phyloP scores from a whole-genome alignment of 345 rosid genomes.

The Hibiscus syriacus region DNA sequence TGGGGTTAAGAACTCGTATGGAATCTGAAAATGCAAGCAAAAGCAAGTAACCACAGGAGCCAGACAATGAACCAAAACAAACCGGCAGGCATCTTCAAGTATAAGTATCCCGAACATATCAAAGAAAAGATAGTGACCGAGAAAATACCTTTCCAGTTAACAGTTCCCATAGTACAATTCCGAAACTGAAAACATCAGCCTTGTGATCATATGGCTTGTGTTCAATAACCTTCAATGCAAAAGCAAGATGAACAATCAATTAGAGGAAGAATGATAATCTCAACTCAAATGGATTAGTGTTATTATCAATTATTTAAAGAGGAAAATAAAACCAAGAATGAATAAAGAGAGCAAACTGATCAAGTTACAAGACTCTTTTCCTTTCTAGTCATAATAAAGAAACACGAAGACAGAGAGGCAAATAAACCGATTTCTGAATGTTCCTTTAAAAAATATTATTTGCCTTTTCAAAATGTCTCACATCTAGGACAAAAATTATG shows the following conservation, averaged over 20 bases:
- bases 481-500: neutral
- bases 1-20: constrained; percentile 85
- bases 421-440: neutral
- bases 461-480: neutral
- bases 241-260: constrained; percentile 15
- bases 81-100: neutral
- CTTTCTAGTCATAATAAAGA: neutral
- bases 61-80: neutral
- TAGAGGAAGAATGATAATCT: neutral
- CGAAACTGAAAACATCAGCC: constrained; percentile 94
- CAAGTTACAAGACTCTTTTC: neutral
- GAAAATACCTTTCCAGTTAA: constrained; percentile 77
- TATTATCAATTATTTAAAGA: neutral
- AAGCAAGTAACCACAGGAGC: constrained; percentile 1
- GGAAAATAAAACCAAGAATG: neutral
- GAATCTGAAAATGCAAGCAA: constrained; percentile 59
- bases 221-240: constrained; percentile 68
- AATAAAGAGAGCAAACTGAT: neutral
- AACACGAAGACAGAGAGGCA: neutral
- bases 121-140: neutral
- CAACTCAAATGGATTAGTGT: neutral
- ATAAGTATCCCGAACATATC: neutral
- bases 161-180: constrained; percentile 85
- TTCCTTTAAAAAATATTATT: neutral
- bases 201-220: constrained; percentile 98